Conservation (phyloP, 2,329 filamentous ascomycete genomes). For the Gaeumannomyces sp. region DNA sequence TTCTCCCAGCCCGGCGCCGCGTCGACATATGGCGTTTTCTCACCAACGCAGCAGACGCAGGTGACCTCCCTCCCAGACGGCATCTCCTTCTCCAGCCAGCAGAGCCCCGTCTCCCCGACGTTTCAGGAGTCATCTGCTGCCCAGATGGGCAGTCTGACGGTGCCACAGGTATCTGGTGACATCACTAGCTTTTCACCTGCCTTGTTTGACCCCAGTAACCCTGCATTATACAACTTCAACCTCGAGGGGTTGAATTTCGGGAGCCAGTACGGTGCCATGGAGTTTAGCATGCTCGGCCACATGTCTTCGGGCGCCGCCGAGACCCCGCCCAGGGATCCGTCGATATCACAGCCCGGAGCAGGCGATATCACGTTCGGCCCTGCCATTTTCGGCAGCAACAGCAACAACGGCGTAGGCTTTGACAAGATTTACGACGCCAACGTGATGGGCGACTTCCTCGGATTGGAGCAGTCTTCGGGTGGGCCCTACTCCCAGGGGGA, state of each 20-base stretch:
- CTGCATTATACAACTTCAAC: slow-evolving; percentile 91
- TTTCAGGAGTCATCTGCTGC: slow-evolving; percentile 50
- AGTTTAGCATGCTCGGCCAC: slow-evolving; percentile 93
- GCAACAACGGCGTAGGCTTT: slow-evolving; percentile 39
- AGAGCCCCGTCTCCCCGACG: slow-evolving; percentile 68
- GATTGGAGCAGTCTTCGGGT: slow-evolving; percentile 42
- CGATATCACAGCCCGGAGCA: slow-evolving; percentile 33
- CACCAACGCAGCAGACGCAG: slow-evolving; percentile 35
- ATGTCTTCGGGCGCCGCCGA: slow-evolving; percentile 91
- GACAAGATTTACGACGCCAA: slow-evolving; percentile 43
- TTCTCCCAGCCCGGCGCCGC: slow-evolving; percentile 41
- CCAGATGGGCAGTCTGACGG: slow-evolving; percentile 40
- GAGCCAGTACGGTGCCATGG: slow-evolving; percentile 90
- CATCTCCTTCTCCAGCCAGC: slow-evolving; percentile 55
- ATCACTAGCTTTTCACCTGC: slow-evolving; percentile 45
- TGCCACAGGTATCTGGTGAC: slow-evolving; percentile 44
- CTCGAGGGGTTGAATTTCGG: slow-evolving; percentile 91
- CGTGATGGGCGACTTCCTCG: slow-evolving; percentile 46
- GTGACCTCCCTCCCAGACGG: slow-evolving; percentile 40
- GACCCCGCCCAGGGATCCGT: slow-evolving; percentile 61
- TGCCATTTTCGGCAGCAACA: slow-evolving; percentile 38
- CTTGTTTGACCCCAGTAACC: slow-evolving; percentile 86
- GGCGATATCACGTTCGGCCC: slow-evolving; percentile 35
- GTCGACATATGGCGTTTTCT: slow-evolving; percentile 46
- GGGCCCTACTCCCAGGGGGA: slow-evolving; percentile 48